A percentile compares a stretch with the other conserved stretches of the same genome.
Conservation (phyloP, 2,329 filamentous ascomycete genomes). For the Cadophora malorum region DNA sequence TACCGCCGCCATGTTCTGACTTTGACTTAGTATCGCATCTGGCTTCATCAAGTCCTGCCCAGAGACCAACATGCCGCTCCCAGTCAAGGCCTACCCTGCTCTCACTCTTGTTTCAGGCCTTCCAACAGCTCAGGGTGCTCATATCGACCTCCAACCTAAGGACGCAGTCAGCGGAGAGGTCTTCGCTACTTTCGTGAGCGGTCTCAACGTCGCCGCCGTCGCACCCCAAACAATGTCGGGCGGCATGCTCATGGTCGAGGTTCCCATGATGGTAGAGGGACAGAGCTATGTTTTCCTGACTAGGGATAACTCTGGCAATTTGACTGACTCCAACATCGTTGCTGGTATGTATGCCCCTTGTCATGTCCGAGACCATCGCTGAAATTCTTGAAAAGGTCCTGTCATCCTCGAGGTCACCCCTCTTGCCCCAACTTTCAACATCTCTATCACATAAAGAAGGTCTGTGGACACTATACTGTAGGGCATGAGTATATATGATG, state of each 20-base stretch:
- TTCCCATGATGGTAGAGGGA: constrained; percentile 46
- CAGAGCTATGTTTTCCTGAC: constrained; percentile 52
- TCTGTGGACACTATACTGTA: neutral
- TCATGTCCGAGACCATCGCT: neutral
- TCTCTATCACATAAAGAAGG: constrained; percentile 29
- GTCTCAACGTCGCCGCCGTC: constrained; percentile 45
- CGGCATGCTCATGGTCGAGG: constrained; percentile 40
- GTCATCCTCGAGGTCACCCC: constrained; percentile 46
- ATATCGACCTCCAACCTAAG: constrained; percentile 40
- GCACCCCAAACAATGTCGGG: constrained; percentile 45
- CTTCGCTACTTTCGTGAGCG: constrained; percentile 48
- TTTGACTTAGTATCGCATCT: constrained; percentile 58
- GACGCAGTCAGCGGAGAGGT: constrained; percentile 37
- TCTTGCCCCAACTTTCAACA: constrained; percentile 38
- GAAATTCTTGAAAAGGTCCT: constrained; percentile 40
- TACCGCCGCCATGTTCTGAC: neutral
- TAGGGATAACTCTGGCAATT: constrained; percentile 45
- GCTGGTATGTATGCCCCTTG: constrained; percentile 34
- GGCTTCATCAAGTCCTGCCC: constrained; percentile 67
- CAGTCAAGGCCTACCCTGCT: constrained; percentile 65
- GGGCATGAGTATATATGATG: neutral
- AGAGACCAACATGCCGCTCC: constrained; percentile 57
- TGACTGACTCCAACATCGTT: constrained; percentile 48
- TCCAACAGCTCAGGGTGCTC: constrained; percentile 35
- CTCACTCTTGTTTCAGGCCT: constrained; percentile 47